Conservation (phyloP, 1,284 basidiomycete species). For the Hymenochaete sp. region DNA sequence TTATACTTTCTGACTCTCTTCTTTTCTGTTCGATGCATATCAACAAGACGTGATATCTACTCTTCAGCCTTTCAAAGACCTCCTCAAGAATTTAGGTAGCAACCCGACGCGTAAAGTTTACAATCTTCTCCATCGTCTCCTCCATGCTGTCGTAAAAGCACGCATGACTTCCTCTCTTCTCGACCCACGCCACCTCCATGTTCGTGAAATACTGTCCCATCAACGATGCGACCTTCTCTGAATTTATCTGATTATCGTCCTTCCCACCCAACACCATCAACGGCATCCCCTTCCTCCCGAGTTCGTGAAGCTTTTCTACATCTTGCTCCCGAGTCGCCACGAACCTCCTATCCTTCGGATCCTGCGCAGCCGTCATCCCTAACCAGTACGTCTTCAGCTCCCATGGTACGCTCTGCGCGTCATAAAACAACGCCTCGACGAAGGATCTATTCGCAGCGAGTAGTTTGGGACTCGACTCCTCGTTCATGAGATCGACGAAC, state of each 20-base stretch:
- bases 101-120: too few relatives aligned
- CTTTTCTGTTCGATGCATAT: too few relatives aligned
- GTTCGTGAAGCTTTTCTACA: conserved; percentile 3
- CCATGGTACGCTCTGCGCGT: conserved; percentile 1
- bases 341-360: neutral
- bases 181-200: neutral
- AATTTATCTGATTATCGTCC: conserved; percentile 19
- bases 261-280: conserved; percentile 7
- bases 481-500: too few relatives aligned
- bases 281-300: conserved; percentile 4
- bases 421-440: too few relatives aligned
- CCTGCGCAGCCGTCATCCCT: conserved; percentile 2
- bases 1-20: too few relatives aligned
- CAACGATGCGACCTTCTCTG: conserved; percentile 20
- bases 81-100: too few relatives aligned
- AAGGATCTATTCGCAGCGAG: too few relatives aligned
- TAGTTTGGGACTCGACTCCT: too few relatives aligned
- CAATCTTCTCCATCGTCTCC: conserved; percentile 8
- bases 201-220: conserved; percentile 5
- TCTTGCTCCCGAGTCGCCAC: conserved; percentile 5
- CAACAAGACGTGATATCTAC: too few relatives aligned
- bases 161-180: conserved; percentile 10
- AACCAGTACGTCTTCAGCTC: conserved; percentile 1
- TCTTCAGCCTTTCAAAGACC: too few relatives aligned
- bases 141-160: conserved; percentile 5